Conservation (phyloP, 768 basidiomycete species). For the Sporobolomyces pararoseus region DNA sequence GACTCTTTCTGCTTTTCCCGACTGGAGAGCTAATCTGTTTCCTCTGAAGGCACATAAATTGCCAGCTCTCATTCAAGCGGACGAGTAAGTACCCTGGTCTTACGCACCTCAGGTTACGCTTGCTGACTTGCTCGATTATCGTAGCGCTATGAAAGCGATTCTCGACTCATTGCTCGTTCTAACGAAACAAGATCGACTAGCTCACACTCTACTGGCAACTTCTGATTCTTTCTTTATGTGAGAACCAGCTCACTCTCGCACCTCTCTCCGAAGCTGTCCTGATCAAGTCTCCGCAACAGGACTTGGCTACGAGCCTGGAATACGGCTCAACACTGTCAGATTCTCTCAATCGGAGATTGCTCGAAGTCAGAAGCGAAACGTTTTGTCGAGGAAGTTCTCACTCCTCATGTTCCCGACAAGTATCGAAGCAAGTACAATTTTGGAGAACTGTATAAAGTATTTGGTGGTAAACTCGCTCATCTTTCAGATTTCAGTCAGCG, state of each 20-base stretch:
- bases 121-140: not conserved
- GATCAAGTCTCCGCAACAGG: not conserved
- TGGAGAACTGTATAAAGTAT: conserved; percentile 68
- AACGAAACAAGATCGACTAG: conserved; percentile 80
- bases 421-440: conserved; percentile 61
- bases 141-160: conserved; percentile 68
- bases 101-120: not conserved
- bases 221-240: conserved; percentile 18
- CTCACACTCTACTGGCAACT: conserved; percentile 58
- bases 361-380: conserved; percentile 65
- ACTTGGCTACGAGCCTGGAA: conserved; percentile 12
- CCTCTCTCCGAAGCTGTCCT: not conserved
- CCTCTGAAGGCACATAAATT: conserved; percentile 58
- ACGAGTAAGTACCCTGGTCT: not conserved
- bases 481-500: conserved; percentile 69
- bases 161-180: conserved; percentile 80
- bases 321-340: conserved; percentile 51
- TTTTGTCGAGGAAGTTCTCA: conserved; percentile 63
- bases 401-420: conserved; percentile 67
- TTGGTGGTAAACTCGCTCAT: conserved; percentile 79
- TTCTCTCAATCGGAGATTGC: conserved; percentile 76
- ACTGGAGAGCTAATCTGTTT: not conserved
- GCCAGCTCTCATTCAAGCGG: conserved; percentile 42
- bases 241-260: conserved; percentile 54
- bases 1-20: conserved; percentile 49